Conservation (phyloP, 805 yeast genomes). For the Saturnispora hagleri region DNA sequence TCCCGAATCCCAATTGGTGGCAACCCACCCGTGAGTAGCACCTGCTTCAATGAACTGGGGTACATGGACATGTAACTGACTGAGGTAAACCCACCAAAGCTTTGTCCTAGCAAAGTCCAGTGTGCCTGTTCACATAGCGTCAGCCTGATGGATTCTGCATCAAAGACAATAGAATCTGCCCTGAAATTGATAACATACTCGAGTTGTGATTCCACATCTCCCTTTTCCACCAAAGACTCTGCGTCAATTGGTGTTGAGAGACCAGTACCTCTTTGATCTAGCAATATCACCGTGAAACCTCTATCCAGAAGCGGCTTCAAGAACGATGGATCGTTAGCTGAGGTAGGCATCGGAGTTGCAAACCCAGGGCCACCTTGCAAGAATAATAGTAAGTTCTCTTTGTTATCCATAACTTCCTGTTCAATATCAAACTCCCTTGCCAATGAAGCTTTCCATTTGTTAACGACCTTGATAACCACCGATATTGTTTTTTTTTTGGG, state of each 20-base stretch:
- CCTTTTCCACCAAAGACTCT: conserved; percentile 15
- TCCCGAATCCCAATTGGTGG: conserved; percentile 38
- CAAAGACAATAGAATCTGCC: conserved; percentile 45
- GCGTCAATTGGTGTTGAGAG: conserved; percentile 38
- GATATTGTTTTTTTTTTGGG: background rate
- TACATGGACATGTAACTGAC: conserved; percentile 10
- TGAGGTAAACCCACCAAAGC: conserved; percentile 13
- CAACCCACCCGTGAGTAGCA: conserved; percentile 47
- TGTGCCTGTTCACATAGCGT: conserved; percentile 24
- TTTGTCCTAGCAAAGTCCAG: conserved; percentile 39
- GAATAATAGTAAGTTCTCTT: conserved; percentile 27
- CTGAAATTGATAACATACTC: conserved; percentile 37
- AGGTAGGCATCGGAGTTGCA: conserved; percentile 26
- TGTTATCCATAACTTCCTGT: conserved; percentile 21
- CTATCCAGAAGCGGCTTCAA: conserved; percentile 14
- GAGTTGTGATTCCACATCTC: conserved; percentile 24
- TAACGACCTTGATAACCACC: conserved; percentile 14
- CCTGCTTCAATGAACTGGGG: conserved; percentile 30
- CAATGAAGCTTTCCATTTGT: conserved; percentile 8
- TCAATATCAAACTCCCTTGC: conserved; percentile 5
- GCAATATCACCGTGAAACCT: conserved; percentile 25
- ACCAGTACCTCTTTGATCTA: conserved; percentile 61
- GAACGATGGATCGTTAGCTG: conserved; percentile 12
- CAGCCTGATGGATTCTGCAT: conserved; percentile 38
- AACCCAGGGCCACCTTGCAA: conserved; percentile 52